These are phyloP conservation scores for Mycena maculata DNA, from an alignment of 768 basidiomycete genomes.

Conservation along the genomic window DNA sequence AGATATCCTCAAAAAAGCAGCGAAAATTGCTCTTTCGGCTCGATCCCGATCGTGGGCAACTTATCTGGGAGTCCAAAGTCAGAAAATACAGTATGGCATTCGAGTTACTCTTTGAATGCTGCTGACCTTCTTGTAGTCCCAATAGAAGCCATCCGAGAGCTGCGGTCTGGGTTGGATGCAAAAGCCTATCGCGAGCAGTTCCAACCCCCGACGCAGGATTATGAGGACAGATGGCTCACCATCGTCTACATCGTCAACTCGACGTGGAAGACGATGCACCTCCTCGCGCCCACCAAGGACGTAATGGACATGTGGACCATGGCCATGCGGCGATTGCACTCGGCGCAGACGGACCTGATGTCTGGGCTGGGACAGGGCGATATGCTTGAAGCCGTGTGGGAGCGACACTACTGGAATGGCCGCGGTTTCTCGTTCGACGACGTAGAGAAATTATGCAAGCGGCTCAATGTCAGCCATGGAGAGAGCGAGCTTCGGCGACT, in stretches of 20 bases:
- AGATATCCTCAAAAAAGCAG: constrained; percentile 80
- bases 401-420: constrained; percentile 85
- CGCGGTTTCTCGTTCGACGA: constrained; percentile 70
- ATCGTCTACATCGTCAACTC: constrained; percentile 85
- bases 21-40: constrained; percentile 76
- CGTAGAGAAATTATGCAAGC: constrained; percentile 74
- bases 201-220: constrained; percentile 64
- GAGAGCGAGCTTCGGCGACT: constrained; percentile 63
- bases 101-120: constrained; percentile 6
- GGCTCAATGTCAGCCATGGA: constrained; percentile 73
- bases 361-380: constrained; percentile 72
- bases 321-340: constrained; percentile 72
- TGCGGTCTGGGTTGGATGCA: constrained; percentile 79
- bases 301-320: constrained; percentile 63
- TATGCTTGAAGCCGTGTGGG: constrained; percentile 77
- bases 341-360: constrained; percentile 77
- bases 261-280: constrained; percentile 86
- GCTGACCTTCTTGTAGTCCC: constrained; percentile 63
- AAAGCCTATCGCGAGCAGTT: constrained; percentile 79
- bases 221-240: constrained; percentile 84
- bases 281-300: constrained; percentile 74
- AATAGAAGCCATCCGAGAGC: constrained; percentile 88
- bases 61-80: constrained; percentile 78
- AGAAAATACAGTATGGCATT: constrained; percentile 54
- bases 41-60: constrained; percentile 81